phyloP scores from a whole-genome alignment of 2,329 filamentous ascomycete species.

The Fusarium chuoi region DNA sequence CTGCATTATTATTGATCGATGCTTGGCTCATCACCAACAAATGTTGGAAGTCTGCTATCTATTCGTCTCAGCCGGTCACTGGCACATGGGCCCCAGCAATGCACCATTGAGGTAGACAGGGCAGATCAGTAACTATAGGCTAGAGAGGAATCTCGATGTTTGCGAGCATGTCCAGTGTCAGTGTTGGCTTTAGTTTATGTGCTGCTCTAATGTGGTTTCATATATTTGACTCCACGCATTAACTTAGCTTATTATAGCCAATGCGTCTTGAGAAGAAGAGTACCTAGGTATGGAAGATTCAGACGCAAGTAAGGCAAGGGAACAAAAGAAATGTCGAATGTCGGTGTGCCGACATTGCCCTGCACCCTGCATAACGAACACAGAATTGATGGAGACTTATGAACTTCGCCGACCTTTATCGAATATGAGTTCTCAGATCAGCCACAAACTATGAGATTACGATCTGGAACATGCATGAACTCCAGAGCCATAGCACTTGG shows the following conservation, averaged over 20 bases:
- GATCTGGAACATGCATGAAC: background rate
- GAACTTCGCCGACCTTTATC: background rate
- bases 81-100: background rate
- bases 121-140: background rate
- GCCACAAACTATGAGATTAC: background rate
- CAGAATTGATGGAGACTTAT: background rate
- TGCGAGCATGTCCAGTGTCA: background rate
- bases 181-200: background rate
- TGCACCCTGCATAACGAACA: background rate
- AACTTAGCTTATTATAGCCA: background rate
- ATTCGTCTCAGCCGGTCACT: background rate
- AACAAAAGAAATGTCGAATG: conserved; percentile 15
- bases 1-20: background rate
- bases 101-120: background rate
- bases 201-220: background rate
- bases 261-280: background rate
- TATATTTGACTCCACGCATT: background rate
- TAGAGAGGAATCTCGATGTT: background rate
- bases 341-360: conserved; percentile 1
- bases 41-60: background rate
- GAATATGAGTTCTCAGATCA: background rate
- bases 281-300: background rate
- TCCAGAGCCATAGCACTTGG: background rate
- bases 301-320: background rate
- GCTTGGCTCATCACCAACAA: background rate